Base-by-base conservation (phyloP, 2,329 filamentous ascomycete species). In the Rhynchosporium agropyri region DNA sequence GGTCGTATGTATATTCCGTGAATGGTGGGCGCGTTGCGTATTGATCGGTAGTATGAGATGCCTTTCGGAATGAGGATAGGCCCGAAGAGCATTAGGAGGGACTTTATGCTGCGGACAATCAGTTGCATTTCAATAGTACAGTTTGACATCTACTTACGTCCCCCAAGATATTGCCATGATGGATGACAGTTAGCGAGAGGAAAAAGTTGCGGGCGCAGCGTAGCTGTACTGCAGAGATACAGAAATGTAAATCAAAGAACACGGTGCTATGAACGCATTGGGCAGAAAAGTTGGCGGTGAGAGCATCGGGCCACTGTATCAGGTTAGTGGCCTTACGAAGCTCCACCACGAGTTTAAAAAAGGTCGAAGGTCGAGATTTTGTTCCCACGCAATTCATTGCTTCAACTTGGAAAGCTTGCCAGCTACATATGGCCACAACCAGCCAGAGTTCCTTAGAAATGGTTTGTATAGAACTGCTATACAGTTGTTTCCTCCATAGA, bases 21-120 rank as follows among this genome's bases (percentile, higher is more conserved):
- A 73, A 76, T 68, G 28, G 70, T 70, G 2, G 81, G 79, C n/a
- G 78, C 77, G 65, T 76, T 71, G 67, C 78, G 79, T 51, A 80
- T 60, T 49, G 81, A 81, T 69, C 86, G 85, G 78, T 90, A 90
- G 79, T 84, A 87, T 65, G 79, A 76, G 62, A 92, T 78, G 62
- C 82, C 80, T 71, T 85, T 86, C 58, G 89, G 89, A 45, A 94
- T 76, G 67, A 93, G 79, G 67, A 91, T 80, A 38, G 91, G 90
- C 2, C 88, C 90, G 74, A 93, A 79, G 72, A 84, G 76, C 64
- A 83, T 74, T 66, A 81, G 68, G 46, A 80, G 67, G 51, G 77
- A 77, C 69, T 80, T 78, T 60, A 80, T 72, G 50, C 78, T 81
- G 70, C 1, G 15, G 10, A 13, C 4, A 33, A 60, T 72, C 64